phyloP scores from a whole-genome alignment of 768 basidiomycete species.

The Punctularia strigosozonata region DNA sequence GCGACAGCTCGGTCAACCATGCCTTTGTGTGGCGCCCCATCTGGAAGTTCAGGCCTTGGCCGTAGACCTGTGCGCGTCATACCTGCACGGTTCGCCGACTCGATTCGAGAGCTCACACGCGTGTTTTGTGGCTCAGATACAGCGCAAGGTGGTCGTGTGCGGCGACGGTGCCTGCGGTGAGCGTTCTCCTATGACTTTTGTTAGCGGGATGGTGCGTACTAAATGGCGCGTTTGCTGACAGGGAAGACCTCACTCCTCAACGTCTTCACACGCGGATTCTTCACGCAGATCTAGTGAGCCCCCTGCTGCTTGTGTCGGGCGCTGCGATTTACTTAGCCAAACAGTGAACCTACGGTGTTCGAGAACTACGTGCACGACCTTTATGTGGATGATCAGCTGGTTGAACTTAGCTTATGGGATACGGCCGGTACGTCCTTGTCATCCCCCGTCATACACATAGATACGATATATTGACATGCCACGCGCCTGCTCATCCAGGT shows the following conservation, averaged over 20 bases:
- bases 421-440: conserved; percentile 65
- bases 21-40: too few relatives aligned
- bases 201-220: conserved; percentile 2
- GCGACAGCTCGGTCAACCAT: too few relatives aligned
- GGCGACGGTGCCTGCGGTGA: conserved; percentile 95
- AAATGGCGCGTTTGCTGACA: conserved; percentile 15
- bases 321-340: neutral
- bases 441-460: conserved; percentile 1
- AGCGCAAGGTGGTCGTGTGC: conserved; percentile 75
- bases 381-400: conserved; percentile 71
- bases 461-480: conserved; percentile 13
- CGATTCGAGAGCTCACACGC: too few relatives aligned
- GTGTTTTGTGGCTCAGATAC: conserved; percentile 20
- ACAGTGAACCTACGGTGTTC: conserved; percentile 87
- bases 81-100: too few relatives aligned
- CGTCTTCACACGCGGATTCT: conserved; percentile 85
- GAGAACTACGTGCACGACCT: conserved; percentile 95
- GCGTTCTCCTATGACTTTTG: conserved; percentile 12
- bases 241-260: conserved; percentile 81
- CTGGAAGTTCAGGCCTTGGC: too few relatives aligned
- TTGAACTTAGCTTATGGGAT: conserved; percentile 94
- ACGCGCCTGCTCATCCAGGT: conserved; percentile 39
- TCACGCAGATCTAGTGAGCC: conserved; percentile 86
- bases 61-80: too few relatives aligned
- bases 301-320: neutral